Conservation (phyloP, 176 grass and related monocot genomes). For the Cenchrus purpureus region DNA sequence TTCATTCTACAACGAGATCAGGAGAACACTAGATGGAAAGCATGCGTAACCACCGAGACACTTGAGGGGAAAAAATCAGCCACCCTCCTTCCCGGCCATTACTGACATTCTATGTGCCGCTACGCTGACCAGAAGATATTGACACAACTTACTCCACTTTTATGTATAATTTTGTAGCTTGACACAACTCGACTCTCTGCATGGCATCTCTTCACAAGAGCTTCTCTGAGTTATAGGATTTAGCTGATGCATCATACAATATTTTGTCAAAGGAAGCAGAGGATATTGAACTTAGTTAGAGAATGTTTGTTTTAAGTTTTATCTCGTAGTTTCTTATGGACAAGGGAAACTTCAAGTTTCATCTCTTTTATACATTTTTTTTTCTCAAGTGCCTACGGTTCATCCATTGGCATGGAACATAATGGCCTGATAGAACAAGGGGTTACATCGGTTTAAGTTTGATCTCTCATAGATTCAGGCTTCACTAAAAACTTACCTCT, state of each 20-base stretch:
- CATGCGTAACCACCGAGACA: too few relatives aligned
- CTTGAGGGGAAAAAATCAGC: too few relatives aligned
- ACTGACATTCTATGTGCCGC: too few relatives aligned
- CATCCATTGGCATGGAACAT: too few relatives aligned
- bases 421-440: too few relatives aligned
- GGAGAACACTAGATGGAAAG: not conserved
- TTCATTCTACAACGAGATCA: not conserved
- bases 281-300: not conserved
- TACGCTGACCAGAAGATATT: not conserved
- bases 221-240: not conserved
- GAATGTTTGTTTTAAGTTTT: not conserved
- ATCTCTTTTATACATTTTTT: too few relatives aligned
- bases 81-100: too few relatives aligned
- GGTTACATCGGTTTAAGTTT: not conserved
- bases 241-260: not conserved
- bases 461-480: not conserved
- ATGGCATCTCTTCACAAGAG: not conserved
- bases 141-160: not conserved
- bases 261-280: constrained; percentile 9
- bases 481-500: not conserved
- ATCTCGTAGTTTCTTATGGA: not conserved
- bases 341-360: not conserved
- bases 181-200: not conserved
- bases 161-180: not conserved
- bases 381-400: too few relatives aligned